Evolutionary conservation across 371 early-diverging fungal species (phyloP).

Genomic region (Umbelopsis sp.): DNA sequence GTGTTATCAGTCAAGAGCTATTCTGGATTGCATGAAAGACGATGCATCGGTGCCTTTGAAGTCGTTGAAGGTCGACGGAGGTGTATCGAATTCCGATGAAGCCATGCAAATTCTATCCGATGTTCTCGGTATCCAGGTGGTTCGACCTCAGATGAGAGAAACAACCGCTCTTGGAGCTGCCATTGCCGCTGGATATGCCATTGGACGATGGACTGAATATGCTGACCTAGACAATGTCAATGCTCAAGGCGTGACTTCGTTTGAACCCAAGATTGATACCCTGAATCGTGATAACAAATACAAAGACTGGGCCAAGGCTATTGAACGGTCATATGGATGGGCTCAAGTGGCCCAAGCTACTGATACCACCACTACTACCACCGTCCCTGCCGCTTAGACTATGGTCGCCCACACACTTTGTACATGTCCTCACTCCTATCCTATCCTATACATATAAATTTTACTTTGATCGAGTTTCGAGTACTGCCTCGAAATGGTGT

Average conservation of each 20-base stretch:
- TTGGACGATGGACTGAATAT: slow-evolving; percentile 72
- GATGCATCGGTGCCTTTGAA: slow-evolving; percentile 65
- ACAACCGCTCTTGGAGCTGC: slow-evolving; percentile 95
- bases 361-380: neutral
- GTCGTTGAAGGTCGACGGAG: slow-evolving; percentile 89
- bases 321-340: slow-evolving; percentile 77
- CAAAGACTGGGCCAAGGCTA: slow-evolving; percentile 85
- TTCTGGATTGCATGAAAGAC: slow-evolving; percentile 88
- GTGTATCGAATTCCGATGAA: slow-evolving; percentile 86
- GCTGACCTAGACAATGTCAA: slow-evolving; percentile 38
- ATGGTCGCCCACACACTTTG: neutral
- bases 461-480: neutral
- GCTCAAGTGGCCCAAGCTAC: slow-evolving; percentile 25
- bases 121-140: slow-evolving; percentile 76
- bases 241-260: slow-evolving; percentile 40
- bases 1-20: slow-evolving; percentile 88
- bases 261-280: slow-evolving; percentile 46
- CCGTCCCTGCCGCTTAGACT: slow-evolving; percentile 1
- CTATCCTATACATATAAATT: neutral
- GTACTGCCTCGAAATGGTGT: slow-evolving; percentile 4
- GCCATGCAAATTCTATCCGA: slow-evolving; percentile 95
- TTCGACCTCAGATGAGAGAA: slow-evolving; percentile 88
- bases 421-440: neutral
- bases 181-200: slow-evolving; percentile 86
- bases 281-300: slow-evolving; percentile 68